phyloP scores from a whole-genome alignment of 2,329 filamentous ascomycete genomes.

The Calonectria hawksworthii region DNA sequence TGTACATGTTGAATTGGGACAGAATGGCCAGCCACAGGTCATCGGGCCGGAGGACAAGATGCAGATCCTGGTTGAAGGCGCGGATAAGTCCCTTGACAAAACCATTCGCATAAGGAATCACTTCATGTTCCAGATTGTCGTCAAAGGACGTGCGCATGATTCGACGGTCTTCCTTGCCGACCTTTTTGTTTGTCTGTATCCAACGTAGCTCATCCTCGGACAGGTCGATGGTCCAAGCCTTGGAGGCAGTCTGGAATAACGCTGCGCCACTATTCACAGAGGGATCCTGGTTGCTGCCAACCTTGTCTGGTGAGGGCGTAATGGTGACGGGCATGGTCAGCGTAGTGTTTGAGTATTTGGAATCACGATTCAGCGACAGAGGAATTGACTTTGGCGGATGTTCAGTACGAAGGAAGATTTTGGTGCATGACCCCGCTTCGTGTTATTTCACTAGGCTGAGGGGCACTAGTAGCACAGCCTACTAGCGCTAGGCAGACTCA shows the following conservation, averaged over 20 bases:
- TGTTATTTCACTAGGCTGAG: too few relatives aligned
- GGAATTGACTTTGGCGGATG: not conserved
- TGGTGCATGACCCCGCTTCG: too few relatives aligned
- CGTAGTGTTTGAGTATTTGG: not conserved
- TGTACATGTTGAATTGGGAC: constrained; percentile 2
- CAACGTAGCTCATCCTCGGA: not conserved
- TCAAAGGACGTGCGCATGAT: not conserved
- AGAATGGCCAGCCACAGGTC: constrained; percentile 3
- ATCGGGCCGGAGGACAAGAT: not conserved
- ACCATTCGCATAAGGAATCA: not conserved
- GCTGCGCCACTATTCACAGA: not conserved
- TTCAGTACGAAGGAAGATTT: too few relatives aligned
- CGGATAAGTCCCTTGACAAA: not conserved
- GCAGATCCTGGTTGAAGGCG: constrained; percentile 1
- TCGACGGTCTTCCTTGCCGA: constrained; percentile 1
- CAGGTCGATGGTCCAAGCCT: not conserved
- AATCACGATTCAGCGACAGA: not conserved
- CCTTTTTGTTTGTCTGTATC: not conserved
- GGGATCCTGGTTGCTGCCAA: not conserved
- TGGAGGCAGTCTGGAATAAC: not conserved
- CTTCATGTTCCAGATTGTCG: not conserved
- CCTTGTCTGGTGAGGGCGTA: not conserved
- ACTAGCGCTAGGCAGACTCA: too few relatives aligned
- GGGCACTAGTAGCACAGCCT: too few relatives aligned
- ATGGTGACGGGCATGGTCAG: not conserved